Percentiles rank a stretch among this genome's conserved stretches.
Conservation (phyloP, 129 eudicot genomes). For the Escallonia rubra region DNA sequence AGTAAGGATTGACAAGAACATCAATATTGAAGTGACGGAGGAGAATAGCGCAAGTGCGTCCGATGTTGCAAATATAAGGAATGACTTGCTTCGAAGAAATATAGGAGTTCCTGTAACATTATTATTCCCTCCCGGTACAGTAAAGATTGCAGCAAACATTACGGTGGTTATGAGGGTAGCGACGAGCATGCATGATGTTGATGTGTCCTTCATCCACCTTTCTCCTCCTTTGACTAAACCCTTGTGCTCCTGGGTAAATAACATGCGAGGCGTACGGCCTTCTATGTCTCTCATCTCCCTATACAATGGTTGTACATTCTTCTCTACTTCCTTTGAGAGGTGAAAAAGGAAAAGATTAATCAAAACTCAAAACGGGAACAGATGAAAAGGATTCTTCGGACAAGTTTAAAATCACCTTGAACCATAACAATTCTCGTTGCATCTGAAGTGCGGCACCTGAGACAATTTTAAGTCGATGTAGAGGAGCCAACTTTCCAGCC, state of each 20-base stretch:
- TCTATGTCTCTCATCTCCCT: conserved; percentile 34
- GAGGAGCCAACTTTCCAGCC: conserved; percentile 37
- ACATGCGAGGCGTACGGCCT: conserved; percentile 34
- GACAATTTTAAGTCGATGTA: conserved; percentile 28
- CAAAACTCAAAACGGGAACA: neutral
- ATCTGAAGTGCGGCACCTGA: conserved; percentile 52
- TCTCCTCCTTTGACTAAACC: conserved; percentile 34
- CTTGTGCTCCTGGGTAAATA: conserved; percentile 45
- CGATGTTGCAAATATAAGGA: conserved; percentile 22
- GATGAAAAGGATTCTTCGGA: no score
- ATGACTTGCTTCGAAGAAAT: conserved; percentile 11
- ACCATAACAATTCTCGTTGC: conserved; percentile 53
- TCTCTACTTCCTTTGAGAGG: conserved; percentile 36
- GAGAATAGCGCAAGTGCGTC: conserved; percentile 39
- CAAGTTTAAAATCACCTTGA: conserved; percentile 22
- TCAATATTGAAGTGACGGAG: conserved; percentile 33
- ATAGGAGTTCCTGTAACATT: conserved; percentile 31
- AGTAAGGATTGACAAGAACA: conserved; percentile 50
- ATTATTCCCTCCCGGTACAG: conserved; percentile 39
- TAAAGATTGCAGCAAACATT: conserved; percentile 41
- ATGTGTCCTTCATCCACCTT: conserved; percentile 51
- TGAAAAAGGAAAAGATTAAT: neutral
- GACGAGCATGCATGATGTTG: conserved; percentile 45
- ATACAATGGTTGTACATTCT: conserved; percentile 30
- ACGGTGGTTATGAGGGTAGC: conserved; percentile 42